Percentiles rank a stretch among this genome's conserved stretches.
phyloP scores from a whole-genome alignment of 2,329 filamentous ascomycete species.

The Fusarium mexicanum region DNA sequence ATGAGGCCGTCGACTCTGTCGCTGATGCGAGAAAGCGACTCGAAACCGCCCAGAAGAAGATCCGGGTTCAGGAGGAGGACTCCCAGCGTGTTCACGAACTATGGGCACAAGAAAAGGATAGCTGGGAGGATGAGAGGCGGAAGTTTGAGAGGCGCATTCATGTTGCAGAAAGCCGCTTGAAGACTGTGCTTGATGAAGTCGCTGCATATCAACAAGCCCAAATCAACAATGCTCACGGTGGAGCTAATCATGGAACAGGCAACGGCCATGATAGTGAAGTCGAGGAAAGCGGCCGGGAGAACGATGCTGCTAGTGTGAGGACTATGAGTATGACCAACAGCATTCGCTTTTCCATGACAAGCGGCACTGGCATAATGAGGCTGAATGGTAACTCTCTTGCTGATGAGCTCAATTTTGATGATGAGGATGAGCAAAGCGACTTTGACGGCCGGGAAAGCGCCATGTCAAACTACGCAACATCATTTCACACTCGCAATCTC shows the following conservation, averaged over 20 bases:
- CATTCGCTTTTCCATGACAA: conserved; percentile 77
- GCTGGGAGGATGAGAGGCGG: conserved; percentile 85
- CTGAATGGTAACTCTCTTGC: conserved; percentile 80
- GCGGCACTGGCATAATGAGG: conserved; percentile 64
- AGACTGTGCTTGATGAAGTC: conserved; percentile 86
- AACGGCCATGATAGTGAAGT: conserved; percentile 63
- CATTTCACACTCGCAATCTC: conserved; percentile 61
- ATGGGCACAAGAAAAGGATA: conserved; percentile 85
- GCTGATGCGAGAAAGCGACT: conserved; percentile 80
- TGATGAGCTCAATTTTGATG: conserved; percentile 89
- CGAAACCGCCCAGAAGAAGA: conserved; percentile 80
- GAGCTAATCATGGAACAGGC: conserved; percentile 36
- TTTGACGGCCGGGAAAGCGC: conserved; percentile 74
- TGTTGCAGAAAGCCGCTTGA: conserved; percentile 87
- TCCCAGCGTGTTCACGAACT: conserved; percentile 79
- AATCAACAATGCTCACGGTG: conserved; percentile 51
- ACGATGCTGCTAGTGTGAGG: conserved; percentile 75
- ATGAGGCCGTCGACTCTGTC: conserved; percentile 79
- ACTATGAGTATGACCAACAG: conserved; percentile 79
- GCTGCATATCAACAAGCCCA: conserved; percentile 72
- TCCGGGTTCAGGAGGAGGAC: conserved; percentile 84
- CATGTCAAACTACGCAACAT: conserved; percentile 58
- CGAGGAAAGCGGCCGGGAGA: conserved; percentile 71
- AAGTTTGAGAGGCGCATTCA: conserved; percentile 86
- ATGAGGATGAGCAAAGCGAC: conserved; percentile 79